These are phyloP conservation scores for Pichia terricola DNA, from an alignment of 1,139 yeast genomes.

Conservation along the genomic window DNA sequence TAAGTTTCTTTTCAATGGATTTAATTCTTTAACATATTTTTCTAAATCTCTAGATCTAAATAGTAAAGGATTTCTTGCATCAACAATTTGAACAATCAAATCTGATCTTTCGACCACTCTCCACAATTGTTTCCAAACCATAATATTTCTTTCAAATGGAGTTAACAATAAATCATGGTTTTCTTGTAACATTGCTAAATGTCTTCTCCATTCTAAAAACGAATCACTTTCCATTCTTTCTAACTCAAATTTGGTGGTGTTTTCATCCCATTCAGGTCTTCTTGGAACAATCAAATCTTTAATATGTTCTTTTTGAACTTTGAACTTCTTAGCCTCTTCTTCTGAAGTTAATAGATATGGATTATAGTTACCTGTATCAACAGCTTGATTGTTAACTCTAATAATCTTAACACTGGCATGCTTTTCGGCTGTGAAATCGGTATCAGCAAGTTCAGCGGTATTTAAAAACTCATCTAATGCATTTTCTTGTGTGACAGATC, in stretches of 20 bases:
- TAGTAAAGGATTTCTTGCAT: conserved; percentile 87
- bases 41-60: conserved; percentile 89
- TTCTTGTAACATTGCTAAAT: conserved; percentile 77
- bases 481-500: conserved; percentile 91
- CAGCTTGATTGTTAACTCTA: conserved; percentile 53
- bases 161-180: conserved; percentile 75
- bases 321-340: conserved; percentile 54
- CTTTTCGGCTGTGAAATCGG: conserved; percentile 91
- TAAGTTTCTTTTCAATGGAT: conserved; percentile 61
- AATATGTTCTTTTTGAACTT: conserved; percentile 64
- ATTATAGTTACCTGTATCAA: conserved; percentile 28
- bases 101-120: conserved; percentile 95
- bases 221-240: conserved; percentile 87
- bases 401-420: conserved; percentile 78
- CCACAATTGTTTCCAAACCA: conserved; percentile 99
- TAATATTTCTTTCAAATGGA: conserved; percentile 94
- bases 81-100: conserved; percentile 92
- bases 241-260: conserved; percentile 65
- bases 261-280: conserved; percentile 76
- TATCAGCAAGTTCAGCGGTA: conserved; percentile 92
- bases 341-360: conserved; percentile 55
- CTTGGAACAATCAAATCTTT: conserved; percentile 87
- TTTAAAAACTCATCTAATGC: conserved; percentile 89
- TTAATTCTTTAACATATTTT: conserved; percentile 66
- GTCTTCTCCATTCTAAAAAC: conserved; percentile 89